Percentiles rank a stretch among this genome's conserved stretches.
Conservation (phyloP, 1,139 yeast genomes). For the Tardiomyces depauwii region DNA sequence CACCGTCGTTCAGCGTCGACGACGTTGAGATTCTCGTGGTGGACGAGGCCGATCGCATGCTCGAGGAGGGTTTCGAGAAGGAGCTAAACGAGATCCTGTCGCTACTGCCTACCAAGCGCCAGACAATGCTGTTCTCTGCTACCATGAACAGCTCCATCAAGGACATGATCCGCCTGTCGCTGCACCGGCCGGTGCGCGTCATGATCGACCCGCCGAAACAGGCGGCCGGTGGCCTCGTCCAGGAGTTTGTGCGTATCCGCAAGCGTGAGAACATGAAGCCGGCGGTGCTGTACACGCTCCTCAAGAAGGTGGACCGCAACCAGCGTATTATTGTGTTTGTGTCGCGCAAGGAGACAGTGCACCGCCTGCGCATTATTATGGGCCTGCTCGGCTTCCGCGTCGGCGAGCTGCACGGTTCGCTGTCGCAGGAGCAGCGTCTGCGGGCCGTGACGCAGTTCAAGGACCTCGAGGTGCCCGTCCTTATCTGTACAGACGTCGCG, state of each 20-base stretch:
- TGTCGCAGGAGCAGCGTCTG: slow-evolving; percentile 92
- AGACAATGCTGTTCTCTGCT: slow-evolving; percentile 88
- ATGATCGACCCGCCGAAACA: slow-evolving; percentile 96
- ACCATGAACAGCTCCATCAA: slow-evolving; percentile 94
- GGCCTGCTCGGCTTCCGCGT: slow-evolving; percentile 83
- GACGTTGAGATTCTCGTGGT: slow-evolving; percentile 83
- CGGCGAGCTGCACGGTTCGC: slow-evolving; percentile 88
- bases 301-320: slow-evolving; percentile 56
- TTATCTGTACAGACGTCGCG: slow-evolving; percentile 94
- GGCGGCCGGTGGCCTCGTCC: slow-evolving; percentile 76
- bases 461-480: slow-evolving; percentile 68
- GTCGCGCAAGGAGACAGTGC: slow-evolving; percentile 84
- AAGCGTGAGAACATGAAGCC: slow-evolving; percentile 68
- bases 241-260: slow-evolving; percentile 90
- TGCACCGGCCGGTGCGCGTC: slow-evolving; percentile 82
- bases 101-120: slow-evolving; percentile 81
- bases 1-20: slow-evolving; percentile 87
- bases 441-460: slow-evolving; percentile 74
- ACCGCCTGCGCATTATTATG: slow-evolving; percentile 67
- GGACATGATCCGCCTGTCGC: slow-evolving; percentile 73
- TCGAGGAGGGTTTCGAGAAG: slow-evolving; percentile 96
- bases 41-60: slow-evolving; percentile 98
- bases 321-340: slow-evolving; percentile 82
- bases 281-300: slow-evolving; percentile 61
- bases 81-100: slow-evolving; percentile 85